Base-by-base conservation (phyloP, 495 filamentous ascomycete species). In the Penicillium riverlandense region DNA sequence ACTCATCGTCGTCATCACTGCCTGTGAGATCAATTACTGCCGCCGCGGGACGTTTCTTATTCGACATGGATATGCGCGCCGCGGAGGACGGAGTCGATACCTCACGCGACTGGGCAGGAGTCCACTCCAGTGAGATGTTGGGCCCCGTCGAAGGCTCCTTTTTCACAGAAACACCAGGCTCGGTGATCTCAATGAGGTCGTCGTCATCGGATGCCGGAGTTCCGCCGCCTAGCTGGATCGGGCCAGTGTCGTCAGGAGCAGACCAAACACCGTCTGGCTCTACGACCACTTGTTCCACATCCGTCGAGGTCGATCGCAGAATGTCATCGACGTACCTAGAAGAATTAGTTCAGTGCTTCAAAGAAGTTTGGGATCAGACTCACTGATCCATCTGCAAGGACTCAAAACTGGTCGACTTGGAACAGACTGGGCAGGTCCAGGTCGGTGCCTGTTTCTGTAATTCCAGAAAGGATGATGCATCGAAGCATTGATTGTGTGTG, bases 361-460 rank as follows among this genome's bases (percentile, higher is more conserved):
- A 22, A 22, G 22, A 4, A 22, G 22, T 22, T 22, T 22, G 22
- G 22, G 22, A 22, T 22, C 22, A 14, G 28, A 69, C 84, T 71
- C 67, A 92, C 82, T 92, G 85, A 54, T 98, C 92, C 35, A 95
- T 79, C 28, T 86, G 86, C 29, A 98, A 59, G 28, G 76, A 80
- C 35, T 90, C 84, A 56, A 90, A 98, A 8, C 79, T 78, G 8
- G 88, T 80, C 0, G 79, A 65, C 52, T 95, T 94, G 58, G 82
- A 88, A 66, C 92, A 98, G 22, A 95, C 83, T 7, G 92, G 92
- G 54, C 92, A 98, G 14, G 79, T 71, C 92, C 92, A 98, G 9
- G 89, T 91, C 14, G 92, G 91, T 0, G 87, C 90, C 69, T 98
- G 92, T 60, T 96, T 90, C 55, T 96, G 90, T 32, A 98, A 59